A percentile compares a stretch with the other conserved stretches of the same genome.
Evolutionary conservation across 2,329 filamentous ascomycete genomes (phyloP).

Genomic region (Fusarium floridanum): DNA sequence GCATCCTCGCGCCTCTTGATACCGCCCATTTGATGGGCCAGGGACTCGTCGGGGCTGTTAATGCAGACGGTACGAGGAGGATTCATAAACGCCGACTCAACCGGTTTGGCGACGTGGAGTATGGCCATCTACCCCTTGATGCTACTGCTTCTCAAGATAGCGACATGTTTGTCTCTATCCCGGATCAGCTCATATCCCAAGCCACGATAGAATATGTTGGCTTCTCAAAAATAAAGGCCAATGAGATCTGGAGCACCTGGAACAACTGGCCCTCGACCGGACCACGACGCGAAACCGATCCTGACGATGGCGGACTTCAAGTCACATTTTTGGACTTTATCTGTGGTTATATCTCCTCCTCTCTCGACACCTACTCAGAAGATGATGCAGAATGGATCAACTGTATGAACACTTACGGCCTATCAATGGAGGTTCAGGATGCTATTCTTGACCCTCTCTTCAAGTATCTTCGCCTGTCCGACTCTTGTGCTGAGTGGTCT

Average conservation of each 20-base stretch:
- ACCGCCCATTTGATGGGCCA: background rate
- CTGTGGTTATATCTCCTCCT: constrained; percentile 11
- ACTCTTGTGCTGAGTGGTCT: constrained; percentile 31
- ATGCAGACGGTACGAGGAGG: background rate
- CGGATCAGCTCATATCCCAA: constrained; percentile 24
- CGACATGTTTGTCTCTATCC: constrained; percentile 24
- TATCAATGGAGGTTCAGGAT: constrained; percentile 12
- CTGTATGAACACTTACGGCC: constrained; percentile 18
- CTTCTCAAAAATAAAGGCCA: constrained; percentile 23
- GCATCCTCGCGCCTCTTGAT: constrained; percentile 1
- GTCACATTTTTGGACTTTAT: constrained; percentile 28
- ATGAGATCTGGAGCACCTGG: constrained; percentile 29
- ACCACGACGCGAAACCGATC: constrained; percentile 24
- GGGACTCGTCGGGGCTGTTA: background rate
- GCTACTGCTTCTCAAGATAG: background rate
- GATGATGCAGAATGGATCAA: constrained; percentile 17
- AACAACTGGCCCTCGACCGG: constrained; percentile 16
- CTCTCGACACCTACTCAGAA: constrained; percentile 3
- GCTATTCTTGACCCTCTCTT: constrained; percentile 39
- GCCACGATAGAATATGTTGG: constrained; percentile 30
- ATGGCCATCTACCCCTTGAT: constrained; percentile 18
- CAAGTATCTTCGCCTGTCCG: constrained; percentile 20
- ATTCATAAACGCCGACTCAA: constrained; percentile 36
- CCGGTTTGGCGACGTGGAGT: constrained; percentile 24
- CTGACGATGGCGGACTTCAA: background rate